Evolutionary conservation across 805 yeast genomes (phyloP).

Genomic region (Pichia membranifaciens): DNA sequence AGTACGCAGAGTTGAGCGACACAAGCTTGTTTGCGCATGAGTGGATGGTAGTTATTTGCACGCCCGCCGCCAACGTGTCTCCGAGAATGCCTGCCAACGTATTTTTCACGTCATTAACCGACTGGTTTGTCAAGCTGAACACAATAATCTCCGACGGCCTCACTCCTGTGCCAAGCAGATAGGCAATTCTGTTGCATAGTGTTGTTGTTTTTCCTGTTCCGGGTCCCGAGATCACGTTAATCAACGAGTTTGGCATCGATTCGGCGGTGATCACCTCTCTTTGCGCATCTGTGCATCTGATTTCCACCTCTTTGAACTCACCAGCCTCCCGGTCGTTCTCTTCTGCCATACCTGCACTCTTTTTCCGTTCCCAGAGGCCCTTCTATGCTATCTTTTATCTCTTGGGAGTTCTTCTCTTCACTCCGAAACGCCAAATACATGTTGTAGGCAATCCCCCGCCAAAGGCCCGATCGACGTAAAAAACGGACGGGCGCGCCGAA

Average conservation of each 20-base stretch:
- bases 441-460: too few relatives aligned
- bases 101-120: constrained; percentile 44
- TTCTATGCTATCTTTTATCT: too few relatives aligned
- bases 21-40: constrained; percentile 50
- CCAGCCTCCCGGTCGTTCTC: too few relatives aligned
- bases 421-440: too few relatives aligned
- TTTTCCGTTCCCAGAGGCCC: too few relatives aligned
- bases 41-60: constrained; percentile 57
- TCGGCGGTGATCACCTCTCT: constrained; percentile 39
- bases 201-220: constrained; percentile 72
- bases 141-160: constrained; percentile 54
- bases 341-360: too few relatives aligned
- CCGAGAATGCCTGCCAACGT: constrained; percentile 33
- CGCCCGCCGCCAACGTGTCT: constrained; percentile 25
- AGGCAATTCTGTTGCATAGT: constrained; percentile 46
- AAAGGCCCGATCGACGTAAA: too few relatives aligned
- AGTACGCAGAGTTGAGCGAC: constrained; percentile 30
- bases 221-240: constrained; percentile 62
- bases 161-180: constrained; percentile 33
- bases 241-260: constrained; percentile 32
- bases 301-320: constrained; percentile 12
- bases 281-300: constrained; percentile 41
- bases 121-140: constrained; percentile 62
- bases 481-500: too few relatives aligned
- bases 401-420: too few relatives aligned